Evolutionary conservation across 192 early-diverging fungal species (phyloP), one percentile per base, ranked within the genome.

Genomic region (Gryganskiella cystojenkinii): DNA sequence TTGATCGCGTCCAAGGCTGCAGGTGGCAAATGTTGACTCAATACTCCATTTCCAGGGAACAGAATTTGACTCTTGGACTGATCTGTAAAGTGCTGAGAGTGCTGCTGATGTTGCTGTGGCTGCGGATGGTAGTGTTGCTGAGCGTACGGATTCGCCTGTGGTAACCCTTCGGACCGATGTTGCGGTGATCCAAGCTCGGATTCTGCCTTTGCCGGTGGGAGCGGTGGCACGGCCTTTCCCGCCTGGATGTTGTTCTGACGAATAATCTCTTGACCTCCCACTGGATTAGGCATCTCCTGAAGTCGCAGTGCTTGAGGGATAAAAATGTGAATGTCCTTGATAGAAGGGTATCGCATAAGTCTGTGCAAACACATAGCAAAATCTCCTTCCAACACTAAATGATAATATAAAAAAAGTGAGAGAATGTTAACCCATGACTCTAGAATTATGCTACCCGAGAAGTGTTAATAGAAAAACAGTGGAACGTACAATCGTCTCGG

Each of bases 241-340:
- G 69, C 64, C 19, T 72, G 71, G 15, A 74, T 50, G 76, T 84
- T 80, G 64, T 90, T 89, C 61, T 92, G 89, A 50, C 80, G 67
- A 17, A 87, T 73, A n/a, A 92, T 70, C 25, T 88, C 79, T 13
- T 79, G 52, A 4, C 85, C 88, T 0, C 79, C 73, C 8, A 80
- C 86, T 14, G 72, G 44, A 19, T 82, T 80, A 13, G 85, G 80
- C 4, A 72, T 55, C 22, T 80, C 64, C 25, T 88, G 90, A 63
- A 93, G 80, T 31, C 81, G 84, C 46, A 88, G 82, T 0, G 91
- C 92, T 79, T 93, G 92, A 37, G 88, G 66, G 13, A 91, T 85
- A 20, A 91, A 81, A 27, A 83, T 60, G 31, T 56, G 70, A 13
- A 88, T 82, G 24, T 82, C 81, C 14, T 80, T 75, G 31, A 89